These are phyloP conservation scores for Meyerozyma smithsonii DNA, from an alignment of 1,139 yeast genomes.

Conservation along the genomic window DNA sequence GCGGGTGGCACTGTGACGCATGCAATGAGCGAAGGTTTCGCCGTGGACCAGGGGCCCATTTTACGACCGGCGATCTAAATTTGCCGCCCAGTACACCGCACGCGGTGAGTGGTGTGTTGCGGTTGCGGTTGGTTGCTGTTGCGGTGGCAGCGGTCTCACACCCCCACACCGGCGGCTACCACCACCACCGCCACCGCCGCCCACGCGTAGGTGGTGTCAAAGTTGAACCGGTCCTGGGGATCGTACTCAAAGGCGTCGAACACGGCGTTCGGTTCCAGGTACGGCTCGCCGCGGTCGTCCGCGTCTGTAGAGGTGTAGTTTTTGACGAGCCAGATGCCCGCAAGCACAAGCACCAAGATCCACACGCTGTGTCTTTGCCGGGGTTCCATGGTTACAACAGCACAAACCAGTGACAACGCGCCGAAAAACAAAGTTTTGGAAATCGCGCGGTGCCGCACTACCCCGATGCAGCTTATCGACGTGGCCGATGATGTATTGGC, in stretches of 20 bases:
- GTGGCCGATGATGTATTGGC: neutral
- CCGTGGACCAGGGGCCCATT: no score
- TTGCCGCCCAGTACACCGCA: no score
- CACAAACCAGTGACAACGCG: neutral
- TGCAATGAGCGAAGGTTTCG: no score
- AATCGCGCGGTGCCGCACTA: no score
- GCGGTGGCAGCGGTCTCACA: no score
- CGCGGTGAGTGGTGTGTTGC: no score
- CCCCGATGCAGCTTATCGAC: neutral
- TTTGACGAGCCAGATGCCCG: neutral
- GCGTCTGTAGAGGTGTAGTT: neutral
- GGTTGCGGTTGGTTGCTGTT: no score
- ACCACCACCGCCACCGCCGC: neutral
- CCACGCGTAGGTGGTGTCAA: slow-evolving; percentile 1
- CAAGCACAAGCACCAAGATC: neutral
- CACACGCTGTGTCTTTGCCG: neutral
- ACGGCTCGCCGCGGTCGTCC: neutral
- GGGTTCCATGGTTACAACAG: neutral
- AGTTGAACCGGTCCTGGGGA: slow-evolving; percentile 2
- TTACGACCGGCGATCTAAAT: no score
- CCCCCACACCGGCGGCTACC: no score
- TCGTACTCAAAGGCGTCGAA: neutral
- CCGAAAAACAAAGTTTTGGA: no score
- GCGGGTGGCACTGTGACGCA: neutral
- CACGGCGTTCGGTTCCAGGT: neutral